phyloP scores from a whole-genome alignment of 116 monocot genomes.

The Iris pallida region DNA sequence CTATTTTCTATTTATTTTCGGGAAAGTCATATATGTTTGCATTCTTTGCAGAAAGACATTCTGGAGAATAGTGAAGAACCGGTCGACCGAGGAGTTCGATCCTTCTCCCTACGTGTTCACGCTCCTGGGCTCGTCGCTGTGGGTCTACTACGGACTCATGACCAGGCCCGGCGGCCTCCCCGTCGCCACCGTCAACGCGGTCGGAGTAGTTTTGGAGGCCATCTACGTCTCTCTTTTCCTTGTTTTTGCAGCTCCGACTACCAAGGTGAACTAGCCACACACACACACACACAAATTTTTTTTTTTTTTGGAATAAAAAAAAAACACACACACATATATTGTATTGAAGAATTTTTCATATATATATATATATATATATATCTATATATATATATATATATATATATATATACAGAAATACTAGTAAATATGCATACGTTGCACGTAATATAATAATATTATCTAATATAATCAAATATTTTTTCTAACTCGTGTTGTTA shows the following conservation, averaged over 20 bases:
- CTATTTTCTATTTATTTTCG: neutral
- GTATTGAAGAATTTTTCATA: no score
- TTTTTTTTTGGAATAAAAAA: neutral
- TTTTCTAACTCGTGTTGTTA: no score
- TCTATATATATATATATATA: no score
- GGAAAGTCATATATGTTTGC: no score
- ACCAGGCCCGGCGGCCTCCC: slow-evolving; percentile 30
- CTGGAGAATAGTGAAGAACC: slow-evolving; percentile 20
- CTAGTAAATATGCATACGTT: no score
- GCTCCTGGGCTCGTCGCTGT: slow-evolving; percentile 33
- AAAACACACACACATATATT: neutral
- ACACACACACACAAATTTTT: neutral
- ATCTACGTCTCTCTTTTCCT: slow-evolving; percentile 35
- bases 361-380: no score
- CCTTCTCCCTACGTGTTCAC: slow-evolving; percentile 28
- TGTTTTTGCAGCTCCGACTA: slow-evolving; percentile 17
- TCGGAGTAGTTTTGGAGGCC: slow-evolving; percentile 31
- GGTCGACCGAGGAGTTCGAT: slow-evolving; percentile 34
- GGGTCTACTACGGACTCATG: slow-evolving; percentile 46
- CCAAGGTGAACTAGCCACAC: slow-evolving; percentile 8
- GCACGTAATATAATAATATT: no score
- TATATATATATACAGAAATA: no score
- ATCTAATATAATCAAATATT: no score
- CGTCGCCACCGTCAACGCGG: slow-evolving; percentile 34
- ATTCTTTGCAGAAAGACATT: slow-evolving; percentile 24